Base-by-base conservation (phyloP, 2,329 filamentous ascomycete species). In the Magnaporthiopsis incrustans region DNA sequence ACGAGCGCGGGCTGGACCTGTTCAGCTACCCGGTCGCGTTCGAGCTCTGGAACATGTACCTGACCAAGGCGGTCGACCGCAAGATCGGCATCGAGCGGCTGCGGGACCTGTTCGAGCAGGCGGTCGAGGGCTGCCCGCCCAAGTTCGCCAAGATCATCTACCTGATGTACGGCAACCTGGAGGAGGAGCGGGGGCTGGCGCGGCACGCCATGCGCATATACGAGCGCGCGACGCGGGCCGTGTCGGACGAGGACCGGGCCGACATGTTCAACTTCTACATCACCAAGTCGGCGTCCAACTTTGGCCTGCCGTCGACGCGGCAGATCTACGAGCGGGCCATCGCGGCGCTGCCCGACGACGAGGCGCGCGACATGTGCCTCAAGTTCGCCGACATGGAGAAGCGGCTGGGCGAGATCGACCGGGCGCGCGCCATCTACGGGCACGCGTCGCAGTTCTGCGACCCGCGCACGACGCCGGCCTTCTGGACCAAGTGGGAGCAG, bases 251-350 rank as follows among this genome's bases (percentile, higher is more conserved):
- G 72, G 94, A 99, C 75, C 85, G 92, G 63, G 89, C 93, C 66
- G 92, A 97, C 71, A 97, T 99, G 93, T 99, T 97, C 80, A 95
- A 97, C 76, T 97, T 98, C 74, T 99, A 99, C 80, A 97, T 99
- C 73, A 98, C 69, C 64, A 70, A 70, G 75, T 97, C 93, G 0
- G 95, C 95, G 1, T 96, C 92, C 26, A 99, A 99, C 77, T 99
- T 99, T 72, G 95, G 96, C 38, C 85, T 99, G 62, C 93, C 95
- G 0, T 98, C 95, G 0, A 97, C 95, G 3, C 82, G 95, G 62
- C 89, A 92, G 0, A 99, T 99, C 70, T 99, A 99, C 80, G 95
- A 99, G 78, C 88, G 93, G 64, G 94, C 95, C 53, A 97, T 99
- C 69, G 88, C 91, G 14, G 90, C 92, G n/a, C 81, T 99, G 50